phyloP scores from a whole-genome alignment of 2,329 filamentous ascomycete species.

The Zalaria sp. region DNA sequence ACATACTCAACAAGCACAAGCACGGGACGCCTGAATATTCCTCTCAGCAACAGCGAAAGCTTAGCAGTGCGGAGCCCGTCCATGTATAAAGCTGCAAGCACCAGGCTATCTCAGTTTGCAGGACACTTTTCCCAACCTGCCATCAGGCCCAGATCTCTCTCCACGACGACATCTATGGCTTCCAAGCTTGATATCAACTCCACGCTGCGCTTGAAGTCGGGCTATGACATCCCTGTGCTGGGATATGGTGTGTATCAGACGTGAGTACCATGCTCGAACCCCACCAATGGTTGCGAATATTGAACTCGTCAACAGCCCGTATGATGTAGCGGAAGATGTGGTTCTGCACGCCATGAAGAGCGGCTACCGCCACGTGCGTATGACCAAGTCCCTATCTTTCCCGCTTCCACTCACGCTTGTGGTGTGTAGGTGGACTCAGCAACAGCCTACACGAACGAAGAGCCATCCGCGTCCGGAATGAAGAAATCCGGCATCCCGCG shows the following conservation, averaged over 20 bases:
- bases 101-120: no score
- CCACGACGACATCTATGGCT: slow-evolving; percentile 1
- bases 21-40: no score
- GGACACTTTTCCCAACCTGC: no score
- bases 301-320: slow-evolving; percentile 27
- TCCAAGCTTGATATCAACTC: slow-evolving; percentile 14
- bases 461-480: slow-evolving; percentile 39
- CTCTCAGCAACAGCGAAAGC: no score
- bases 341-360: slow-evolving; percentile 40
- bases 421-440: slow-evolving; percentile 42
- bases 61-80: no score
- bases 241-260: slow-evolving; percentile 37
- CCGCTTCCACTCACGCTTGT: background rate
- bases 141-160: background rate
- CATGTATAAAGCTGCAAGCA: no score
- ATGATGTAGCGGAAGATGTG: slow-evolving; percentile 42
- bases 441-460: slow-evolving; percentile 44
- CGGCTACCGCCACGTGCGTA: slow-evolving; percentile 42
- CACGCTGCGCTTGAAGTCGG: slow-evolving; percentile 41
- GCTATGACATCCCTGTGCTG: slow-evolving; percentile 45
- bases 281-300: slow-evolving; percentile 8
- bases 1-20: no score
- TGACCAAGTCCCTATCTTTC: no score
- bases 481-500: slow-evolving; percentile 36
- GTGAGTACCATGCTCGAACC: slow-evolving; percentile 19